phyloP scores from a whole-genome alignment of 352 stramenopile genomes.

The Pythium oligandrum region DNA sequence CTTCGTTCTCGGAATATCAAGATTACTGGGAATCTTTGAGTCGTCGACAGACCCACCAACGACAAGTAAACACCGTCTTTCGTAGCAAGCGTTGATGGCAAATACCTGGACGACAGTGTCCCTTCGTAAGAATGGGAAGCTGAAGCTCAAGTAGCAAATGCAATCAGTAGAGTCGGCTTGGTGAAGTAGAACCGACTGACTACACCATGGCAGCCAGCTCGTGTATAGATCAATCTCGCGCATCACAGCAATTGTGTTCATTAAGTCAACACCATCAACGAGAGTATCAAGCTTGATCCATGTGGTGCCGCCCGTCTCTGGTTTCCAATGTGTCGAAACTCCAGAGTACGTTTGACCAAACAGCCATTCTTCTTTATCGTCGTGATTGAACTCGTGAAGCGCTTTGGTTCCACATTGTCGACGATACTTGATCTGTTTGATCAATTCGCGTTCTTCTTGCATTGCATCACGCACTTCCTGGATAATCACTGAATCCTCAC shows the following conservation, averaged over 20 bases:
- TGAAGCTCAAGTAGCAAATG: constrained; percentile 66
- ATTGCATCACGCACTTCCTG: constrained; percentile 31
- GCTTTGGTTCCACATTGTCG: constrained; percentile 38
- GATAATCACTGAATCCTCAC: constrained; percentile 4
- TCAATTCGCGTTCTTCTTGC: constrained; percentile 42
- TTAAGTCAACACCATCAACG: constrained; percentile 75
- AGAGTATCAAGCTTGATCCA: constrained; percentile 81
- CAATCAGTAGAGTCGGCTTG: constrained; percentile 48
- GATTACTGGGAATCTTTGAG: constrained; percentile 11
- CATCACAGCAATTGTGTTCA: constrained; percentile 80
- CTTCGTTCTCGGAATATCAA: constrained; percentile 46
- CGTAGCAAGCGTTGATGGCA: constrained; percentile 77
- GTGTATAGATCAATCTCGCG: constrained; percentile 75
- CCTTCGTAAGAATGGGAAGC: constrained; percentile 66
- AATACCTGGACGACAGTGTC: constrained; percentile 67
- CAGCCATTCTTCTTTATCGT: constrained; percentile 62
- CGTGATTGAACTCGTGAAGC: constrained; percentile 65
- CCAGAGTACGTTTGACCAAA: constrained; percentile 75
- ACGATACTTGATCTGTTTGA: constrained; percentile 58
- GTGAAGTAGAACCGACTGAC: constrained; percentile 57
- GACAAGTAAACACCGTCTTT: constrained; percentile 67
- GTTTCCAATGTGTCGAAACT: constrained; percentile 78
- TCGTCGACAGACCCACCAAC: constrained; percentile 54
- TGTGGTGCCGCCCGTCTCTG: constrained; percentile 57
- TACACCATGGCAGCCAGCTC: constrained; percentile 74